phyloP scores from a whole-genome alignment of 768 basidiomycete genomes.

The Leccinum sublutescens region DNA sequence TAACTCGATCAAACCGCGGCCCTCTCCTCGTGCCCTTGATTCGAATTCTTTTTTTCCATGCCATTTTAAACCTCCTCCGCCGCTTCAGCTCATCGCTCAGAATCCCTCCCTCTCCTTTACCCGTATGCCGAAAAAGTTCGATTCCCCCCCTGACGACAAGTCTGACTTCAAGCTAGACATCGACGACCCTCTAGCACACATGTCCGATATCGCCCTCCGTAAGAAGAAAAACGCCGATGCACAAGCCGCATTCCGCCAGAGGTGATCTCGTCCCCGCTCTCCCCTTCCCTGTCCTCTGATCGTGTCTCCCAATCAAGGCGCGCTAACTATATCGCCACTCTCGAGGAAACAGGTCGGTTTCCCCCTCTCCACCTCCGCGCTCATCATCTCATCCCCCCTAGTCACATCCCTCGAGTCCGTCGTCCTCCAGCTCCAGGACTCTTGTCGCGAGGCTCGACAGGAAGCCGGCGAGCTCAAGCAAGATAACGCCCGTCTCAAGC shows the following conservation, averaged over 20 bases:
- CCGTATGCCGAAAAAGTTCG: constrained; percentile 33
- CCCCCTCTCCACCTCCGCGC: constrained; percentile 2
- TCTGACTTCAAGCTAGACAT: constrained; percentile 37
- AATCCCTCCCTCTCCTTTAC: constrained; percentile 2
- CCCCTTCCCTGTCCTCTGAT: constrained; percentile 19
- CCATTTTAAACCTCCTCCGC: constrained; percentile 52
- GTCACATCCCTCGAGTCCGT: constrained; percentile 85
- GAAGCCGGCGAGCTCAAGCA: constrained; percentile 63
- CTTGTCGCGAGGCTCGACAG: constrained; percentile 63
- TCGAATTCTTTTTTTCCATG: constrained; percentile 64
- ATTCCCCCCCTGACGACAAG: constrained; percentile 36
- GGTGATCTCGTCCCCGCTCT: constrained; percentile 30
- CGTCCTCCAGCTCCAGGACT: constrained; percentile 80
- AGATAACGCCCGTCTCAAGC: constrained; percentile 62
- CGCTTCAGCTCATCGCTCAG: constrained; percentile 11
- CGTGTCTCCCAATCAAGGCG: constrained; percentile 36
- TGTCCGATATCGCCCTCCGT: constrained; percentile 68
- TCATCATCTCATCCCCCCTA: constrained; percentile 29
- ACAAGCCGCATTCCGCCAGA: constrained; percentile 79
- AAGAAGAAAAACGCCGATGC: constrained; percentile 92
- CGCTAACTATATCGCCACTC: constrained; percentile 83
- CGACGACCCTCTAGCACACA: constrained; percentile 37
- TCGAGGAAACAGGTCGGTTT: constrained; percentile 71
- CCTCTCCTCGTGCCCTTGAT: constrained; percentile 65
- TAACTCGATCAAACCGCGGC: constrained; percentile 40